Conservation (phyloP, 2,329 filamentous ascomycete species). For the Scopulariopsis brevicaulis region DNA sequence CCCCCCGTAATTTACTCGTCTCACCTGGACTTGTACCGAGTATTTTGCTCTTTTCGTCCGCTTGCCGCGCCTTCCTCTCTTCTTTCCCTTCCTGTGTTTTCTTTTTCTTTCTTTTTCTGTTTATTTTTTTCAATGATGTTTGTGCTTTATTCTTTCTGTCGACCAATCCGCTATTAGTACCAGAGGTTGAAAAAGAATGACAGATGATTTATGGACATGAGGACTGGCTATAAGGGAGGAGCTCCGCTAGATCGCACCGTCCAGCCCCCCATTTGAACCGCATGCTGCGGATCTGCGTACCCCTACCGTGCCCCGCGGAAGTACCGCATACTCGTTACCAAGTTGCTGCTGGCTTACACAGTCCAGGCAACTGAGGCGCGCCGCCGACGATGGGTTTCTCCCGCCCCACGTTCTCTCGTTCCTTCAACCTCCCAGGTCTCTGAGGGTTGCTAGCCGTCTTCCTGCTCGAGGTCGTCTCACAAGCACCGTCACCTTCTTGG, state of each 20-base stretch:
- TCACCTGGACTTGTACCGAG: not conserved
- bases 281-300: not conserved
- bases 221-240: not conserved
- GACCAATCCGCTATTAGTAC: too few species aligned
- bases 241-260: not conserved
- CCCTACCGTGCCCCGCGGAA: not conserved
- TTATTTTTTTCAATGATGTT: too few species aligned
- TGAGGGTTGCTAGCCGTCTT: not conserved
- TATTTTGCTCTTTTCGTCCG: not conserved
- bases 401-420: too few species aligned
- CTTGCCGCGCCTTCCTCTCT: not conserved
- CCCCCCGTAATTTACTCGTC: not conserved
- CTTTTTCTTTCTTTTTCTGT: not conserved
- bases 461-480: not conserved
- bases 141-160: too few species aligned
- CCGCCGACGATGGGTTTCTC: too few species aligned
- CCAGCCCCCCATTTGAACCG: not conserved
- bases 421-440: too few species aligned
- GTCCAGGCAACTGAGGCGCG: too few species aligned
- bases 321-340: not conserved
- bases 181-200: too few species aligned
- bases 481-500: not conserved
- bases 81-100: not conserved
- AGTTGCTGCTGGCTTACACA: not conserved
- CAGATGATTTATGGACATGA: too few species aligned